phyloP scores from a whole-genome alignment of 345 rosid species.

The Syzygium jambos region DNA sequence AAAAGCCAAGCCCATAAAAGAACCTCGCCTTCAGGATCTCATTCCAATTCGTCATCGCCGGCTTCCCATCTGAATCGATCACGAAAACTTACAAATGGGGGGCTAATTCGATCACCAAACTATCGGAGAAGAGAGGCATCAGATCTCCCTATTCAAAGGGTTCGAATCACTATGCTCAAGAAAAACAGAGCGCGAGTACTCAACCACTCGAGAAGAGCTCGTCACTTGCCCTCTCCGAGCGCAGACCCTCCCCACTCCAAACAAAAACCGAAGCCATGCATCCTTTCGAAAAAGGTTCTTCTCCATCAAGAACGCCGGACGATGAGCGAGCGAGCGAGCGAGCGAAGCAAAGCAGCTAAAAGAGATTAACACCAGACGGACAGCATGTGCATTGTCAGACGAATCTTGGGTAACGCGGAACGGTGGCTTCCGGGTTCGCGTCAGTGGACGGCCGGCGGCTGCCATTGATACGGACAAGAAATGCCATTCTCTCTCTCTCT shows the following conservation, averaged over 20 bases:
- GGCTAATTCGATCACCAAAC: not conserved
- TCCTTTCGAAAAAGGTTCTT: not conserved
- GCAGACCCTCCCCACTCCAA: too few relatives aligned
- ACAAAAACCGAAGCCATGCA: not conserved
- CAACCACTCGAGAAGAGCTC: not conserved
- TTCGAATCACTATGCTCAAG: not conserved
- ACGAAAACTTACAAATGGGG: not conserved
- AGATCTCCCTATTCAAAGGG: not conserved
- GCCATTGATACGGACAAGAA: not conserved
- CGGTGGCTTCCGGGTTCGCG: not conserved
- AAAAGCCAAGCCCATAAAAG: not conserved
- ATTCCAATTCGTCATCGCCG: not conserved
- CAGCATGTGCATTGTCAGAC: not conserved
- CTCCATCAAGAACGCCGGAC: not conserved
- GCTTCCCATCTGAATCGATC: not conserved
- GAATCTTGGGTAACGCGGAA: not conserved
- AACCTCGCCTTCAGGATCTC: not conserved
- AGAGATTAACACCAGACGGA: not conserved
- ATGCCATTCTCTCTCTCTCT: too few relatives aligned
- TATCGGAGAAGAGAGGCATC: not conserved
- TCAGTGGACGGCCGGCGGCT: not conserved
- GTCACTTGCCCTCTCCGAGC: not conserved
- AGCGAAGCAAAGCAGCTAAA: not conserved
- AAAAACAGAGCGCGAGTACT: not conserved
- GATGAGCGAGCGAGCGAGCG: not conserved